Percentiles rank a stretch among this genome's conserved stretches.
Conservation (phyloP, 352 stramenopile species). For the Globisporangium nodosum region DNA sequence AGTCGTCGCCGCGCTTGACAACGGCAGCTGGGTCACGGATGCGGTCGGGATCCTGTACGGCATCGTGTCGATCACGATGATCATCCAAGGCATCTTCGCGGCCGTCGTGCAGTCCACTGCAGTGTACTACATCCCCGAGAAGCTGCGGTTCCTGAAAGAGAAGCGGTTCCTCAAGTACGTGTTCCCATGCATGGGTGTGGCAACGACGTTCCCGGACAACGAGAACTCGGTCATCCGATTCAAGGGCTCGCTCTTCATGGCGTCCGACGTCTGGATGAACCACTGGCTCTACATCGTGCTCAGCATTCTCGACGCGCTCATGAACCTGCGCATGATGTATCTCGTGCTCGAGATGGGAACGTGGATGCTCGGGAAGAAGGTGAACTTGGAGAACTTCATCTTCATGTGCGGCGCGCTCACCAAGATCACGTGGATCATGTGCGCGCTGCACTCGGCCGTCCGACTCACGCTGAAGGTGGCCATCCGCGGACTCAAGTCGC, state of each 20-base stretch:
- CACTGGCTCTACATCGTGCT: conserved; percentile 18
- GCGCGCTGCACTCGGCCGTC: conserved; percentile 28
- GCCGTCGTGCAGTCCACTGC: conserved; percentile 28
- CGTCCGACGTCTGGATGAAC: too few species aligned
- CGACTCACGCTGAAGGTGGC: conserved; percentile 24
- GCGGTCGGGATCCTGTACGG: conserved; percentile 38
- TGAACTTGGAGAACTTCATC: too few species aligned
- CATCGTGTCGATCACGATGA: conserved; percentile 42
- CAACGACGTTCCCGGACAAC: conserved; percentile 28
- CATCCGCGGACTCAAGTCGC: conserved; percentile 18
- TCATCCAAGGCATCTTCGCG: conserved; percentile 43
- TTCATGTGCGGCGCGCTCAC: too few species aligned
- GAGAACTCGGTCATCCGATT: conserved; percentile 1
- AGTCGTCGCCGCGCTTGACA: conserved; percentile 38
- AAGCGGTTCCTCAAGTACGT: conserved; percentile 40
- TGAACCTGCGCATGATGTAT: conserved; percentile 38
- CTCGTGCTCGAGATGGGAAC: conserved; percentile 27
- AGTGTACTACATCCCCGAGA: conserved; percentile 36
- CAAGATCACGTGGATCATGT: conserved; percentile 53
- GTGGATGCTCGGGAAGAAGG: too few species aligned
- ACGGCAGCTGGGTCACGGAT: conserved; percentile 31
- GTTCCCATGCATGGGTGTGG: conserved; percentile 39
- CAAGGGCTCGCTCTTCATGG: not conserved
- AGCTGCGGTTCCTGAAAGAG: not conserved
- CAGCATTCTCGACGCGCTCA: conserved; percentile 40